A percentile compares a stretch with the other conserved stretches of the same genome.
These are phyloP conservation scores for Linum tenue DNA, from an alignment of 345 rosid species.

Conservation along the genomic window DNA sequence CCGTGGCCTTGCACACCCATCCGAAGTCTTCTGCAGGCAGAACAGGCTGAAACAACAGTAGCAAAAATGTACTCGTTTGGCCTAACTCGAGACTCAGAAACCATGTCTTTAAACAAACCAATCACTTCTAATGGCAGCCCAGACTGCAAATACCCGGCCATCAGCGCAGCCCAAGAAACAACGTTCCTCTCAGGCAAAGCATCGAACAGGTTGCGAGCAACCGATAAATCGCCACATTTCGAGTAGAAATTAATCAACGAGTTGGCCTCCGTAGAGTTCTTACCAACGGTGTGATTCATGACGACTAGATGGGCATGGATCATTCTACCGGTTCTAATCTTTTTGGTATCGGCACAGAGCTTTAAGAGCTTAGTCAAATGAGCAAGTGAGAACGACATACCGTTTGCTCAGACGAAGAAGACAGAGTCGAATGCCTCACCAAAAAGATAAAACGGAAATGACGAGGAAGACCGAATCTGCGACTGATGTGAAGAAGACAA, in stretches of 20 bases:
- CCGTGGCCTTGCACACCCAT: slow-evolving; percentile 70
- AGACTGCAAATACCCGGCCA: slow-evolving; percentile 55
- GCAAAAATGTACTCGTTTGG: slow-evolving; percentile 63
- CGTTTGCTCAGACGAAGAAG: neutral
- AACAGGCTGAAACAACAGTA: slow-evolving; percentile 50
- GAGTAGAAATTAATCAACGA: slow-evolving; percentile 47
- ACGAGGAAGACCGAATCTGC: too few relatives aligned
- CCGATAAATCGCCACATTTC: slow-evolving; percentile 35
- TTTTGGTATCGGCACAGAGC: slow-evolving; percentile 37
- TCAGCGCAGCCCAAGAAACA: slow-evolving; percentile 65
- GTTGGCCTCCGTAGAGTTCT: slow-evolving; percentile 20
- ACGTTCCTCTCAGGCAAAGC: slow-evolving; percentile 43
- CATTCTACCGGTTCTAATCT: slow-evolving; percentile 34
- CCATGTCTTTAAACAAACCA: slow-evolving; percentile 44
- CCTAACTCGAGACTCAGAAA: slow-evolving; percentile 19
- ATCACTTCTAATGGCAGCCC: slow-evolving; percentile 44
- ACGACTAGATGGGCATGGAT: slow-evolving; percentile 53
- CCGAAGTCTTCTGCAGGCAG: slow-evolving; percentile 25
- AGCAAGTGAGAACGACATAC: slow-evolving; percentile 9
- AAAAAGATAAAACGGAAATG: too few relatives aligned
- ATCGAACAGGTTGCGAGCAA: slow-evolving; percentile 60
- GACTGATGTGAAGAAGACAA: too few relatives aligned
- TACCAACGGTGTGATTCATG: slow-evolving; percentile 13
- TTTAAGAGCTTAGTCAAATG: slow-evolving; percentile 36
- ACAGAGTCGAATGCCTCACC: too few relatives aligned